Percentiles rank a stretch among this genome's conserved stretches.
Conservation (phyloP, 208 protist genomes). For the Leishmania martiniquensis region DNA sequence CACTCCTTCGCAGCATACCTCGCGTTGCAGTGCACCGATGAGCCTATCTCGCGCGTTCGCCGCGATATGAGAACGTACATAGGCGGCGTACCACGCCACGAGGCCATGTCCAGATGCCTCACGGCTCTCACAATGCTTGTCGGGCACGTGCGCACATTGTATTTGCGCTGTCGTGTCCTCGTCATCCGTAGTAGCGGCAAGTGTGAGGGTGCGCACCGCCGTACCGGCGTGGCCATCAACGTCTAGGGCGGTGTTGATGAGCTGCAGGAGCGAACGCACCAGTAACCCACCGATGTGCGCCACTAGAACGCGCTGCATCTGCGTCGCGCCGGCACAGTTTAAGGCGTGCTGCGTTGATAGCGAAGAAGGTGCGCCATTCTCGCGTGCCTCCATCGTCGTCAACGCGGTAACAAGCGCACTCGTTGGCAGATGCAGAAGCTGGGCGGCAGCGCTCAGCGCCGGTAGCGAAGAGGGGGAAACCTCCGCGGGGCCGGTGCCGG, state of each 20-base stretch:
- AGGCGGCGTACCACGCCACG: slow-evolving; percentile 21
- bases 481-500: neutral
- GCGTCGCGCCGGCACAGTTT: slow-evolving; percentile 26
- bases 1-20: slow-evolving; percentile 28
- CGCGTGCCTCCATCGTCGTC: slow-evolving; percentile 16
- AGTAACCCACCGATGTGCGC: slow-evolving; percentile 21
- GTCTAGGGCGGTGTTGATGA: slow-evolving; percentile 8
- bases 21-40: slow-evolving; percentile 6
- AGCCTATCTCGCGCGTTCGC: slow-evolving; percentile 1
- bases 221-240: neutral
- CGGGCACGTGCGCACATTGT: neutral
- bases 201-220: neutral
- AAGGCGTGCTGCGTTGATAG: slow-evolving; percentile 8
- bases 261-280: slow-evolving; percentile 14
- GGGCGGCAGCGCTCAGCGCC: slow-evolving; percentile 6
- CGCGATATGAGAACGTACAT: neutral
- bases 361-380: neutral
- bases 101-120: slow-evolving; percentile 3
- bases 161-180: neutral
- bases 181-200: neutral
- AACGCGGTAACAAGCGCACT: slow-evolving; percentile 14
- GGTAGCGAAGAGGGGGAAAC: neutral
- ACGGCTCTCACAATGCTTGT: neutral
- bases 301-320: slow-evolving; percentile 25
- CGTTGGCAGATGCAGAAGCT: slow-evolving; percentile 10